Evolutionary conservation across 371 early-diverging fungal species (phyloP).

Genomic region (Mortierella sp.): DNA sequence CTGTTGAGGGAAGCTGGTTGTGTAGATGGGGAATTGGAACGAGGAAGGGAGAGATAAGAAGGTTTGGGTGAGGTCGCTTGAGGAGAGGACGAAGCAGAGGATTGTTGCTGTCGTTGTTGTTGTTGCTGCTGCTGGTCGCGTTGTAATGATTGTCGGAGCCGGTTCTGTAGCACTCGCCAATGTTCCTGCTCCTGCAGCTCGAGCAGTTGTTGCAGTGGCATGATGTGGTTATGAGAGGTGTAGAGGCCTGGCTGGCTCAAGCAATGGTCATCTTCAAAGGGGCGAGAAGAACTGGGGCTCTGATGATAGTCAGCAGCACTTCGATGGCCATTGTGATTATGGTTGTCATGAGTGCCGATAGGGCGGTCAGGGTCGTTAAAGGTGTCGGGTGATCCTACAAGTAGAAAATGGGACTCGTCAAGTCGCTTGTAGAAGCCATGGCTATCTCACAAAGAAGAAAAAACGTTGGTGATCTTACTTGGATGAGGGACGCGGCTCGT

Average conservation of each 20-base stretch:
- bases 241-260: constrained; percentile 41
- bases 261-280: constrained; percentile 25
- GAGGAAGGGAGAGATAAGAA: neutral
- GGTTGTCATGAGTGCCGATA: neutral
- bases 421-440: constrained; percentile 46
- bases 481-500: constrained; percentile 1
- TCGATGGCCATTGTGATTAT: neutral
- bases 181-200: constrained; percentile 34
- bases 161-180: constrained; percentile 9
- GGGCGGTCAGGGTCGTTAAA: constrained; percentile 8
- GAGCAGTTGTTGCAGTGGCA: constrained; percentile 38
- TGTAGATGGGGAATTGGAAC: neutral
- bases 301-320: neutral
- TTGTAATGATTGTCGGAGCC: constrained; percentile 6
- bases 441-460: constrained; percentile 38
- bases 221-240: constrained; percentile 43
- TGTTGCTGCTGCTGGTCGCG: constrained; percentile 6
- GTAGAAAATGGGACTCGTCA: constrained; percentile 39
- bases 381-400: constrained; percentile 43
- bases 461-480: constrained; percentile 11
- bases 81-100: constrained; percentile 1
- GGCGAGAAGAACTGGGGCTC: neutral
- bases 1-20: neutral
- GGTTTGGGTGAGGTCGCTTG: constrained; percentile 1
- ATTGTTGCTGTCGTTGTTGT: neutral